A percentile compares a stretch with the other conserved stretches of the same genome.
Evolutionary conservation across 306 rosid species (phyloP).

Genomic region (Fragaria ananassa): DNA sequence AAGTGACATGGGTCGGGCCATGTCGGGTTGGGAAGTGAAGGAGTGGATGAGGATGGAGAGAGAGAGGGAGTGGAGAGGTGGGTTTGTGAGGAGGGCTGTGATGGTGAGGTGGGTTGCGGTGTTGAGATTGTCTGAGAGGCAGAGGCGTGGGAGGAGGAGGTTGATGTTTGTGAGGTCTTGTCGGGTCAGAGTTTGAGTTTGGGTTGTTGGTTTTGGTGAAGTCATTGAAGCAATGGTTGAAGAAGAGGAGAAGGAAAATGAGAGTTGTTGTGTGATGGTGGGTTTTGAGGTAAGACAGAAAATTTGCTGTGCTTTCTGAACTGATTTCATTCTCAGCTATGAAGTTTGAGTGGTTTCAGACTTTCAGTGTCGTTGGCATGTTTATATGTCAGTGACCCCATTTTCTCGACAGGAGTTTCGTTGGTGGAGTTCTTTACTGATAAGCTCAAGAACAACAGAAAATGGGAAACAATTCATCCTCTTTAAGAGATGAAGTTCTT

Average conservation of each 20-base stretch:
- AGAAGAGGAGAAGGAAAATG: conserved; percentile 14
- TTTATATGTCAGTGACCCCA: not conserved
- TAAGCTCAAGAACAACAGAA: no score
- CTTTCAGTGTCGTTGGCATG: not conserved
- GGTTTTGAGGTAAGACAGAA: conserved; percentile 14
- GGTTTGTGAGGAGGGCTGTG: conserved; percentile 47
- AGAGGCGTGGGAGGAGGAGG: conserved; percentile 64
- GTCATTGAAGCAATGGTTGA: conserved; percentile 1
- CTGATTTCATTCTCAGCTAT: conserved; percentile 5
- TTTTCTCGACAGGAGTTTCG: not conserved
- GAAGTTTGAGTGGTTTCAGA: not conserved
- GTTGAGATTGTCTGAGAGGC: conserved; percentile 42
- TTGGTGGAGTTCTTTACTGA: not conserved
- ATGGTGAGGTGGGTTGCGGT: conserved; percentile 47
- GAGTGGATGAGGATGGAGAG: conserved; percentile 38
- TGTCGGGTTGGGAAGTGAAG: conserved; percentile 50
- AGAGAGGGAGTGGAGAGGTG: conserved; percentile 46
- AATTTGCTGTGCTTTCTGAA: conserved; percentile 1
- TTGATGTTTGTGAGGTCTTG: conserved; percentile 39
- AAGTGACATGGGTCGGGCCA: conserved; percentile 52
- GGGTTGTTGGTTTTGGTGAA: not conserved
- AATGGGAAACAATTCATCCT: no score
- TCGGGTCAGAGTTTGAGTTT: conserved; percentile 22
- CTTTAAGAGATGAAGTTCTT: no score
- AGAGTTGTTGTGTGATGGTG: not conserved